Evolutionary conservation across 768 basidiomycete species (phyloP), one percentile per base, ranked within the genome.

Genomic region (Leccinellum luteum): DNA sequence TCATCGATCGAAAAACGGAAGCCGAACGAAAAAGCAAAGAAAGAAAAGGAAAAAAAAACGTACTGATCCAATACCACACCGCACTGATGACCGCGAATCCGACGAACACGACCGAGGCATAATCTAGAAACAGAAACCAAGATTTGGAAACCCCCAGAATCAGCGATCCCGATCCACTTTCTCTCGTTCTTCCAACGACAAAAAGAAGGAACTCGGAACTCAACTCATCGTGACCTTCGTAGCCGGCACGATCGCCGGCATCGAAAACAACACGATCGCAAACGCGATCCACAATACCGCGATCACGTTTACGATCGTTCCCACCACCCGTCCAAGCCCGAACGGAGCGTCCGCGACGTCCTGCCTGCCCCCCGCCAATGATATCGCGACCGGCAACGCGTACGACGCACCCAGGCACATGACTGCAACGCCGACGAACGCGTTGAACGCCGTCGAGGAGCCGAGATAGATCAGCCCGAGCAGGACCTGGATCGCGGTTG

Each of bases 391-490:
- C 2, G 85, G 85, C 74, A 87, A 79, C 2, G 81, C 80, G 59
- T 86, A 85, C 49, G 82, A 83, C n/a, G 82, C 79, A 3, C 83
- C 82, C 12, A 87, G 74, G 64, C 85, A 86, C 57, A 87, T 86
- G 21, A 85, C 83, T 0, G 82, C 83, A 4, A 87, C 84, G 13
- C 85, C 83, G 4, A 84, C 80, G 60, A 88, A 87, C 3, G 84
- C 86, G 57, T 85, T 86, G 69, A 87, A 87, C 2, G 85, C 86
- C 1, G 82, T 79, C 48, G 76, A 79, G 0, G 81, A 84, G 13
- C 80, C 86, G 21, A 89, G 81, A 62, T 81, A 83, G 60, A 87
- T 81, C 23, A 87, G 74, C 3, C 85, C 86, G 52, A 87, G 76
- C 28, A 86, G 71, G 1, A 85, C 74, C 51, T 86, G 83, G 41